Conservation (phyloP, 305 asterid species). For the Solanum chacoense region DNA sequence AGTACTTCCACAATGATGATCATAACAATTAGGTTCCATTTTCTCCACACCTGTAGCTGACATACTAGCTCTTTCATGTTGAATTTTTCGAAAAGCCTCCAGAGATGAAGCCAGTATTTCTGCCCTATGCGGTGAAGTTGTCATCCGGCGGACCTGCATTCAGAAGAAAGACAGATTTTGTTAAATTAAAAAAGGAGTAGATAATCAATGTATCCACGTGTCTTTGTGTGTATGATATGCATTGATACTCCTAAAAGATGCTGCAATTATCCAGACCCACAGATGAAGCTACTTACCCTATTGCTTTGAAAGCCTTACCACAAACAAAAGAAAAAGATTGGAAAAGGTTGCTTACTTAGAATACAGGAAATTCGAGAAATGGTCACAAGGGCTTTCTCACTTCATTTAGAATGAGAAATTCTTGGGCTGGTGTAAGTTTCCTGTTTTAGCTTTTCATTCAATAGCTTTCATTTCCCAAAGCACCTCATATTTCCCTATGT, state of each 20-base stretch:
- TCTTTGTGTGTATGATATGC: not conserved
- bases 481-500: not conserved
- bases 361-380: not conserved
- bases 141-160: constrained; percentile 94
- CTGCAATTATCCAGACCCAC: not conserved
- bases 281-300: not conserved
- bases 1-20: constrained; percentile 25
- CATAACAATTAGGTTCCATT: constrained; percentile 30
- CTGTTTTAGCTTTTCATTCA: not conserved
- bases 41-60: constrained; percentile 27
- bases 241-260: not conserved
- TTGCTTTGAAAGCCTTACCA: not conserved
- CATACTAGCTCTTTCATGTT: constrained; percentile 57
- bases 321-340: not conserved
- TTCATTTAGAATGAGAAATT: not conserved
- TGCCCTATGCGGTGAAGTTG: constrained; percentile 96
- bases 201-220: not conserved
- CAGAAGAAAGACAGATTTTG: not conserved
- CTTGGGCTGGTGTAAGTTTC: not conserved
- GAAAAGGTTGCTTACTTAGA: not conserved
- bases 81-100: constrained; percentile 92
- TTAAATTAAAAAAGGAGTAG: not conserved
- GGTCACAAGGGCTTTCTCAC: not conserved
- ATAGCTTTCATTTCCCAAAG: not conserved
- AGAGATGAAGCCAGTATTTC: constrained; percentile 96